Evolutionary conservation across 768 basidiomycete genomes (phyloP).

Genomic region (Amylocystis lapponica): DNA sequence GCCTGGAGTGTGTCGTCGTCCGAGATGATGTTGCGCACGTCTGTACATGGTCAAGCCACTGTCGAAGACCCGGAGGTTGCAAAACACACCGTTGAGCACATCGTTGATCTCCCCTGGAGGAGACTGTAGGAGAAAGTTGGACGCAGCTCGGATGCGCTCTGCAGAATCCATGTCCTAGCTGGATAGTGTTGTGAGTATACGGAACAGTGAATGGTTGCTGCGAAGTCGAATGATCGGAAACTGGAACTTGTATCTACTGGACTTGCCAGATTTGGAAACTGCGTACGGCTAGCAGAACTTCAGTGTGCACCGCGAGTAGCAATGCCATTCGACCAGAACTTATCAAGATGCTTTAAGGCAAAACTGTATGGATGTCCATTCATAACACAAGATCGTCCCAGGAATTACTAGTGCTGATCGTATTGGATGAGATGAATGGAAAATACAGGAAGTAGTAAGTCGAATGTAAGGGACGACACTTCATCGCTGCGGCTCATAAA

Average conservation of each 20-base stretch:
- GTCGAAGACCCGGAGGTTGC: neutral
- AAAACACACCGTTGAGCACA: conserved; percentile 72
- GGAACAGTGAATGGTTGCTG: neutral
- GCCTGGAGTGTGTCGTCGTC: conserved; percentile 81
- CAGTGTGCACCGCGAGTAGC: too few species aligned
- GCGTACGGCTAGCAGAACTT: neutral
- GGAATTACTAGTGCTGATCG: too few species aligned
- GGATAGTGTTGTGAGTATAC: neutral
- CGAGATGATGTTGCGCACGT: conserved; percentile 84
- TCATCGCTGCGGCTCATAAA: too few species aligned
- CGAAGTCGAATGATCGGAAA: neutral
- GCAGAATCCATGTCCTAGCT: conserved; percentile 43
- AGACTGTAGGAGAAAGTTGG: conserved; percentile 78
- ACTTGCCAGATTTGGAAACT: neutral
- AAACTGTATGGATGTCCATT: too few species aligned
- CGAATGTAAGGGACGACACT: too few species aligned
- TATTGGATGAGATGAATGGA: too few species aligned
- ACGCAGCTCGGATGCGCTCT: conserved; percentile 67
- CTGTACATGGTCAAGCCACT: conserved; percentile 32
- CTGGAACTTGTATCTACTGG: neutral
- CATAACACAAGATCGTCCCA: too few species aligned
- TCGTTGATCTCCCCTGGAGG: conserved; percentile 98
- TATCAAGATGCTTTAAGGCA: too few species aligned
- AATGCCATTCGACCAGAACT: too few species aligned
- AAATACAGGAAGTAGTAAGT: too few species aligned